Evolutionary conservation across 345 rosid species (phyloP), one percentile per base, ranked within the genome.

Genomic region (Psidium friedrichsthalianum): DNA sequence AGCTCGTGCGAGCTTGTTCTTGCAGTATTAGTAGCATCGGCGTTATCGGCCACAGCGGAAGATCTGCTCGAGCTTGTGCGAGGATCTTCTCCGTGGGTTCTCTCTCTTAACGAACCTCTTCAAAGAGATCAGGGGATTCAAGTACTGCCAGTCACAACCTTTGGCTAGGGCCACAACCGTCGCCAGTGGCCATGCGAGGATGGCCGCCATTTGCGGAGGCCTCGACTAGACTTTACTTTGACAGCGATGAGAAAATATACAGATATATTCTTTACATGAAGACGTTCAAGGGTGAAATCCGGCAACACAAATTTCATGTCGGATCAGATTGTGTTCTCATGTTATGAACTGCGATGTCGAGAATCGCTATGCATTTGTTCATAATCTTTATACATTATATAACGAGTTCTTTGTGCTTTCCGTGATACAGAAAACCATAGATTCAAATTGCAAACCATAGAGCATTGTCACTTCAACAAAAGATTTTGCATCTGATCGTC

Each of bases 11-110:
- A 82, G 47, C 16, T 5, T 74, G 56, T 69, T 0, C 74, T 58
- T 47, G 76, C 49, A 1, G 11, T 32, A 22, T 59, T 9, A 42
- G 29, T 40, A 22, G 84, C 1, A 32, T 29, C 5, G 24, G 69
- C 8, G 54, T 49, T 49, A 11, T 49, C 13, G 13, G 3, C 51
- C 1, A 49, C 51, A 3, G 51, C 51, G 11, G 12, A 36, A n/a
- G 83, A 44, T 44, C 83, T 89, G 82, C 94, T 96, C 82, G 93
- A 87, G 90, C 11, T 8, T 4, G 11, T 56, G n/a, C 12, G 94
- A 91, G 88, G 98, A 96, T 96, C 98, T 96, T 85, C 91, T 93
- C 51, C 90, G 98, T 84, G 88, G 97, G 90, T 89, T 95, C 8
- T 84, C 93, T 86, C 95, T 94, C 51, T 86, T 94, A 86, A 91